These are phyloP conservation scores for Microascus cirrosus DNA, from an alignment of 2,329 filamentous ascomycete genomes.

Conservation along the genomic window DNA sequence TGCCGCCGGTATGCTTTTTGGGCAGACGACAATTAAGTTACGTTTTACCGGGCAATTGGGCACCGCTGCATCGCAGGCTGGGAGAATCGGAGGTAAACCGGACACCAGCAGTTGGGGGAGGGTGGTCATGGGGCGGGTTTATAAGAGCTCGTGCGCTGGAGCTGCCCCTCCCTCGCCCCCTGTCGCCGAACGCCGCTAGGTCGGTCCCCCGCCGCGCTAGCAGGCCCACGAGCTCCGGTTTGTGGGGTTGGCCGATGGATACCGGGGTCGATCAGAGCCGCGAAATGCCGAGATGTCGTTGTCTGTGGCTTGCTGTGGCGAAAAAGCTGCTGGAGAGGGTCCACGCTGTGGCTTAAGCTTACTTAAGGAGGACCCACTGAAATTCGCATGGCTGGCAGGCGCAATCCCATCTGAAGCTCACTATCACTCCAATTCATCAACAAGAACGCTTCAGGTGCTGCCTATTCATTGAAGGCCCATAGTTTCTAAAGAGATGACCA, in stretches of 20 bases:
- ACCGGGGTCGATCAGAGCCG: not conserved
- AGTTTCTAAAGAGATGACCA: too few relatives aligned
- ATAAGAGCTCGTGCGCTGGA: not conserved
- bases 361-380: not conserved
- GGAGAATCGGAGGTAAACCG: not conserved
- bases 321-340: not conserved
- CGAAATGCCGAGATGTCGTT: not conserved
- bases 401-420: too few relatives aligned
- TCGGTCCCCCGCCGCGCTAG: not conserved
- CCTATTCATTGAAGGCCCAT: too few relatives aligned
- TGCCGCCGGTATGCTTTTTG: too few relatives aligned
- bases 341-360: not conserved
- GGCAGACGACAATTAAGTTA: too few relatives aligned
- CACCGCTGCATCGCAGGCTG: conserved; percentile 1
- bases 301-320: not conserved
- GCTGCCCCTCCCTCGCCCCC: not conserved
- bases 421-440: too few relatives aligned
- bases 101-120: not conserved
- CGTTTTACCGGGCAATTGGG: not conserved
- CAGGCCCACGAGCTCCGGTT: not conserved
- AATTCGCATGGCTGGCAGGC: not conserved
- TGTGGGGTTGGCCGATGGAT: not conserved
- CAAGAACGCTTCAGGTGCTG: too few relatives aligned
- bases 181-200: not conserved
- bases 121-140: not conserved